These are phyloP conservation scores for Metschnikowia peoriensis DNA, from an alignment of 805 yeast genomes.

Conservation along the genomic window DNA sequence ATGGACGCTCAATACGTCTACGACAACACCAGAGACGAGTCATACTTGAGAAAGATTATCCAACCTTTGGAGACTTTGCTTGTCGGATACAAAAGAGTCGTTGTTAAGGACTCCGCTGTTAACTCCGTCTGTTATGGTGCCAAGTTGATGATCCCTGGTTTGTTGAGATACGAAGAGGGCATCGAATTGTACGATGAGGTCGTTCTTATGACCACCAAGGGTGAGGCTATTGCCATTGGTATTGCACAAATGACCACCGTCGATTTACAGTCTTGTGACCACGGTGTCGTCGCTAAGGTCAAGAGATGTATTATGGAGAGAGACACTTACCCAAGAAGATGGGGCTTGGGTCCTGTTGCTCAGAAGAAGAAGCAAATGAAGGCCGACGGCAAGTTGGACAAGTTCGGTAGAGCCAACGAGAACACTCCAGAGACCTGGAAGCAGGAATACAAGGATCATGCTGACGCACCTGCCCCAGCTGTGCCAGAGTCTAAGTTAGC, in stretches of 20 bases:
- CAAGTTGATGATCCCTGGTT: conserved; percentile 97
- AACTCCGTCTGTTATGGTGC: conserved; percentile 99
- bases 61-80: conserved; percentile 93
- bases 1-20: conserved; percentile 98
- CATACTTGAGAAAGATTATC: conserved; percentile 88
- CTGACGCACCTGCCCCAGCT: conserved; percentile 56
- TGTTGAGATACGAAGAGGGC: conserved; percentile 95
- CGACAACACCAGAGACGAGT: conserved; percentile 96
- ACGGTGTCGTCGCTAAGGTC: conserved; percentile 97
- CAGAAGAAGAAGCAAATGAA: conserved; percentile 97
- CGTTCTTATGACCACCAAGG: conserved; percentile 96
- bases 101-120: conserved; percentile 90
- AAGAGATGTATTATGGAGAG: conserved; percentile 99
- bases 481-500: conserved; percentile 53
- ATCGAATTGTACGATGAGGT: conserved; percentile 97
- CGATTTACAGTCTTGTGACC: conserved; percentile 94
- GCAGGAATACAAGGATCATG: conserved; percentile 71
- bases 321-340: conserved; percentile 98
- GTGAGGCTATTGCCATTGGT: conserved; percentile 98
- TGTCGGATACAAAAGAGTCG: conserved; percentile 94
- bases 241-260: conserved; percentile 99
- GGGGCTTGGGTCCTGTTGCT: conserved; percentile 99
- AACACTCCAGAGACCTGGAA: conserved; percentile 94
- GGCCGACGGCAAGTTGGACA: conserved; percentile 95
- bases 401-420: conserved; percentile 91